A percentile compares a stretch with the other conserved stretches of the same genome.
phyloP scores from a whole-genome alignment of 805 yeast genomes.

The Zygoascus bituminiphila region DNA sequence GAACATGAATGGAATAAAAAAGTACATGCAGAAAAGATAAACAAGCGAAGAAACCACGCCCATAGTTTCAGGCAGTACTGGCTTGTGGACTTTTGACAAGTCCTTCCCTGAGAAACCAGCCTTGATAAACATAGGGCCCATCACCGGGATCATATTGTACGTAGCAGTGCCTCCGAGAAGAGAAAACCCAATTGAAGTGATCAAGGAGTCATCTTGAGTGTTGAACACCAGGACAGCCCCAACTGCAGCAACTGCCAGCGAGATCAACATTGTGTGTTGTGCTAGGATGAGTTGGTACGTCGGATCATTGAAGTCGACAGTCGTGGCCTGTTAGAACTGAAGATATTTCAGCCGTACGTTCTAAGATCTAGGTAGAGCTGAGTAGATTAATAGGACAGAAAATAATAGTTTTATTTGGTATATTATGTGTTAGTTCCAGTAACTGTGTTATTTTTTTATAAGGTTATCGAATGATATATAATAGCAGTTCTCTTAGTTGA shows the following conservation, averaged over 20 bases:
- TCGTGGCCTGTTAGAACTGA: too few relatives aligned
- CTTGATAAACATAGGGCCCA: conserved; percentile 57
- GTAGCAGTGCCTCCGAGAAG: conserved; percentile 59
- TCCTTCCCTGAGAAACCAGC: conserved; percentile 86
- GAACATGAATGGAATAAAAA: conserved; percentile 82
- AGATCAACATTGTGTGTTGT: not conserved
- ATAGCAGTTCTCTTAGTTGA: too few relatives aligned
- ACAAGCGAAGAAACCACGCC: conserved; percentile 85
- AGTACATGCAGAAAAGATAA: conserved; percentile 70
- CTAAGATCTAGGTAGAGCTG: too few relatives aligned
- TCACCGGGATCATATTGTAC: conserved; percentile 54
- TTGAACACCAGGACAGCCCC: conserved; percentile 20
- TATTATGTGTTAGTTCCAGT: too few relatives aligned
- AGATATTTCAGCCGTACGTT: too few relatives aligned
- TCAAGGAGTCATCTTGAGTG: conserved; percentile 37
- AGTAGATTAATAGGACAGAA: too few relatives aligned
- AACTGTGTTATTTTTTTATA: too few relatives aligned
- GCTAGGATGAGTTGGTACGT: too few relatives aligned
- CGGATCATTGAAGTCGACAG: too few relatives aligned
- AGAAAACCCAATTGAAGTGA: conserved; percentile 58
- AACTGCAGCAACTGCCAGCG: not conserved
- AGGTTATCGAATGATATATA: too few relatives aligned
- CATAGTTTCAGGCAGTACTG: conserved; percentile 79
- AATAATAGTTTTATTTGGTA: too few relatives aligned
- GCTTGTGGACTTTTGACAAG: conserved; percentile 63